A percentile compares a stretch with the other conserved stretches of the same genome.
Conservation (phyloP, 129 eudicot genomes). For the Arctium minus region DNA sequence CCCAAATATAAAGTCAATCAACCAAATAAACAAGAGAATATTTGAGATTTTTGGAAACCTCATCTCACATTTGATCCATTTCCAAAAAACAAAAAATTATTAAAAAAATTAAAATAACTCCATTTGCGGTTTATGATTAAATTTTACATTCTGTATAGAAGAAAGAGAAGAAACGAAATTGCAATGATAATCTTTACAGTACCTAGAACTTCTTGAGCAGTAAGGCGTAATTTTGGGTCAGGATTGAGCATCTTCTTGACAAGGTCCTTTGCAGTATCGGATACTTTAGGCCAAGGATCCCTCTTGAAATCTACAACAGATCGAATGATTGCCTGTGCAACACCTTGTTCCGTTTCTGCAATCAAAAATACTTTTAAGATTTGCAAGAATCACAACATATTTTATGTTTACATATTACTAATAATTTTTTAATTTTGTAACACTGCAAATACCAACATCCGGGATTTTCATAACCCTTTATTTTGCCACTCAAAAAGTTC, state of each 20-base stretch:
- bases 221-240: conserved; percentile 63
- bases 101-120: background rate
- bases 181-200: background rate
- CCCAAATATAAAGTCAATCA: background rate
- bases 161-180: background rate
- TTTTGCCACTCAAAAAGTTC: too few relatives aligned
- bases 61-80: background rate
- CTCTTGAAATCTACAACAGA: conserved; percentile 69
- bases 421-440: background rate
- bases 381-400: background rate
- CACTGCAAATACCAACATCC: background rate
- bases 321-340: conserved; percentile 78
- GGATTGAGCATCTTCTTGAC: conserved; percentile 84
- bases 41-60: background rate
- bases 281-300: conserved; percentile 90
- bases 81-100: background rate
- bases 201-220: conserved; percentile 85
- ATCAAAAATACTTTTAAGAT: background rate
- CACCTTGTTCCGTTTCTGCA: conserved; percentile 85
- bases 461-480: background rate
- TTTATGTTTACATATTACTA: too few relatives aligned
- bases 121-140: background rate
- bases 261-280: conserved; percentile 79
- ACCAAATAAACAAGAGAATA: too few relatives aligned
- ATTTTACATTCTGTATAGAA: background rate